phyloP scores from a whole-genome alignment of 140 eudicot genomes.

The Oenanthe javanica region DNA sequence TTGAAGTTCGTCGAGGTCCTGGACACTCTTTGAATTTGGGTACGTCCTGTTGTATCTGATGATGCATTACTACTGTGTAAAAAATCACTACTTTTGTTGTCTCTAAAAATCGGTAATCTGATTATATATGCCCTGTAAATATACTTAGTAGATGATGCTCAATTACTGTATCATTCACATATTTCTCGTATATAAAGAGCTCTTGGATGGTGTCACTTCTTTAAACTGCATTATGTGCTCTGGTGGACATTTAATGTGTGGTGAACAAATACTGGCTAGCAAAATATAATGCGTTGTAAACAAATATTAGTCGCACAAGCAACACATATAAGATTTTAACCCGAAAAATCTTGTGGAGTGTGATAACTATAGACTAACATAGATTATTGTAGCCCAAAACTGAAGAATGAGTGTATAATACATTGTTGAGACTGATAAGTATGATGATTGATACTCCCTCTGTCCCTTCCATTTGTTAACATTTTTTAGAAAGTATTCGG shows the following conservation, averaged over 20 bases:
- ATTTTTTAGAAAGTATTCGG: too few species aligned
- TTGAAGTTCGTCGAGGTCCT: too few species aligned
- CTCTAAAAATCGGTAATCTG: background rate
- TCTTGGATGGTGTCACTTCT: background rate
- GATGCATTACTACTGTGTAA: background rate
- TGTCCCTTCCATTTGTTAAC: too few species aligned
- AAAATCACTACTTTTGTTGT: background rate
- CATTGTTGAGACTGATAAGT: background rate
- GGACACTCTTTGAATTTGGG: background rate
- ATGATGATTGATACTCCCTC: too few species aligned
- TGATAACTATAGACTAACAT: background rate
- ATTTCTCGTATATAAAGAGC: background rate
- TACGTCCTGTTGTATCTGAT: background rate
- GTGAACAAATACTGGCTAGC: background rate
- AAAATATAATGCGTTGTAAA: background rate
- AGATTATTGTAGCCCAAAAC: background rate
- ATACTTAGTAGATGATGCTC: background rate
- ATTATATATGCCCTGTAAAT: background rate
- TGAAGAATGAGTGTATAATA: background rate
- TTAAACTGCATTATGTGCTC: background rate
- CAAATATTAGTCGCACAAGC: background rate
- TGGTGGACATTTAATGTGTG: background rate
- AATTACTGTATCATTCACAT: background rate
- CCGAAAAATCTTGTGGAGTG: background rate
- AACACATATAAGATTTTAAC: background rate